A percentile compares a stretch with the other conserved stretches of the same genome.
Evolutionary conservation across 805 yeast species (phyloP).

Genomic region (Saccharomycopsis oosterbeekiorum): DNA sequence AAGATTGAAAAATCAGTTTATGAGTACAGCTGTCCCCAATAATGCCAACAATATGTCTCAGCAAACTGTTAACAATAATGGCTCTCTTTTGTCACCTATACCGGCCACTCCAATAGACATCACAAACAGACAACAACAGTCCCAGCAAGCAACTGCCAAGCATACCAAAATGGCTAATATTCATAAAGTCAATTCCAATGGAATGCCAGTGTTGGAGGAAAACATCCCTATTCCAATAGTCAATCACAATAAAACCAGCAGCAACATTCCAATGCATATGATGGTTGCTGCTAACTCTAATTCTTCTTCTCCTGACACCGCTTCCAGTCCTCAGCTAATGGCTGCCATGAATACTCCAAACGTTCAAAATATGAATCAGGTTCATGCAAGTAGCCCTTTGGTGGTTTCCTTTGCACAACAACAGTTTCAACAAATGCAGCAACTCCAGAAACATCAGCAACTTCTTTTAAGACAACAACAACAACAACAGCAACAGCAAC

Average conservation of each 20-base stretch:
- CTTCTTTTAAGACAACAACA: conserved; percentile 5
- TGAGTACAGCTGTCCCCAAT: neutral
- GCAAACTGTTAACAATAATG: conserved; percentile 23
- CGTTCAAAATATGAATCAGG: neutral
- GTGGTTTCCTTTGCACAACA: neutral
- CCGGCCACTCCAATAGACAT: conserved; percentile 4
- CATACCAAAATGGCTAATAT: conserved; percentile 11
- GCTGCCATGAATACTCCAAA: neutral
- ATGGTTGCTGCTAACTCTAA: neutral
- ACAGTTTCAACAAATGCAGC: conserved; percentile 3
- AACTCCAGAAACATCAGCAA: conserved; percentile 9
- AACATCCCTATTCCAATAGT: neutral
- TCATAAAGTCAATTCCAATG: conserved; percentile 3
- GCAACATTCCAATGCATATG: neutral
- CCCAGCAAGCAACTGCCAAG: conserved; percentile 16
- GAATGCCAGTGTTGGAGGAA: neutral
- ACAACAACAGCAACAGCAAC: conserved; percentile 3
- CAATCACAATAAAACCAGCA: neutral
- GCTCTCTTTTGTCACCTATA: conserved; percentile 4
- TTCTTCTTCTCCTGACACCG: neutral
- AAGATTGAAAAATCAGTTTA: conserved; percentile 1
- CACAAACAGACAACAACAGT: neutral
- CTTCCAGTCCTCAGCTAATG: neutral
- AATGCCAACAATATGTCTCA: neutral
- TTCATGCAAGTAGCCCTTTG: neutral